Percentiles rank a stretch among this genome's conserved stretches.
Evolutionary conservation across 2,329 filamentous ascomycete species (phyloP).

Genomic region (Apiospora marii): DNA sequence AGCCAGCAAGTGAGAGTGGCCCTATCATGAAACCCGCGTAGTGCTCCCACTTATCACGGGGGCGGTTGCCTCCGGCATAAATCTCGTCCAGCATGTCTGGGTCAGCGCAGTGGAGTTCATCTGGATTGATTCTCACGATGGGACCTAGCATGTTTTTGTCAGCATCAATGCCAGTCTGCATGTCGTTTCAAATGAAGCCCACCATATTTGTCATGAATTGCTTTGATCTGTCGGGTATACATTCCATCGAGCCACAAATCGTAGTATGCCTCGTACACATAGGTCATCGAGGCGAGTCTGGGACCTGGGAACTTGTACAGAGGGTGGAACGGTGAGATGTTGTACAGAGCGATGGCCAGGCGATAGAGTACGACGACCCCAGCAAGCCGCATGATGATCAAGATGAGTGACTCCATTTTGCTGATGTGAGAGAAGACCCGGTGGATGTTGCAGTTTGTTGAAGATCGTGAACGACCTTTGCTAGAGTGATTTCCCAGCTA

Average conservation of each 20-base stretch:
- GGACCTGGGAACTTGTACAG: constrained; percentile 35
- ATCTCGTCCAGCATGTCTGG: constrained; percentile 27
- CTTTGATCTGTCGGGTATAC: constrained; percentile 32
- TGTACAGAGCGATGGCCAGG: constrained; percentile 32
- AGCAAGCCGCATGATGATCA: constrained; percentile 22
- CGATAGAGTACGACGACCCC: constrained; percentile 29
- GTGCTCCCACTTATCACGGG: constrained; percentile 27
- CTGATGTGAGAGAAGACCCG: background rate
- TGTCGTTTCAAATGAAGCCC: background rate
- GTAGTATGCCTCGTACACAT: constrained; percentile 35
- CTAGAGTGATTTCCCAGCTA: no score
- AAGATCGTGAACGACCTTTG: no score
- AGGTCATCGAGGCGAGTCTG: constrained; percentile 31
- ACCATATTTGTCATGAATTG: constrained; percentile 37
- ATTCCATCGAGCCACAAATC: constrained; percentile 32
- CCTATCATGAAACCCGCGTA: constrained; percentile 7
- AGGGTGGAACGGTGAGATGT: constrained; percentile 35
- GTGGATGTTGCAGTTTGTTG: background rate
- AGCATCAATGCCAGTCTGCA: constrained; percentile 35
- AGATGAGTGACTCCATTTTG: background rate
- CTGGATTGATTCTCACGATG: constrained; percentile 28
- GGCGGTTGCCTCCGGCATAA: constrained; percentile 25
- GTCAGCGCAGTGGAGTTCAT: constrained; percentile 28
- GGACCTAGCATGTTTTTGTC: constrained; percentile 3
- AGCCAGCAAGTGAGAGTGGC: background rate